Evolutionary conservation across 1,284 basidiomycete species (phyloP).

Genomic region (Inonotus hispidus): DNA sequence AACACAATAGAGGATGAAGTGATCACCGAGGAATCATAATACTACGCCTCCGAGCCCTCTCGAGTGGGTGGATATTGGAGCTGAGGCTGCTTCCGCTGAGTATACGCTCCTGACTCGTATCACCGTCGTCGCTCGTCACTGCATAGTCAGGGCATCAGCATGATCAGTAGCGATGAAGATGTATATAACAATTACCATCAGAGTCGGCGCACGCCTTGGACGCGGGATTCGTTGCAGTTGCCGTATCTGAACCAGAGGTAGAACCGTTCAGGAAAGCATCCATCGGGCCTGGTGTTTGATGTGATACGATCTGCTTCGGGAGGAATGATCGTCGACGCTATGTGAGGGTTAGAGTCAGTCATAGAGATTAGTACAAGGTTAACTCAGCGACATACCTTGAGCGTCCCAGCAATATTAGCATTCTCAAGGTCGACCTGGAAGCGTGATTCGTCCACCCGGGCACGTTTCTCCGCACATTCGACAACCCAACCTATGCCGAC

Average conservation of each 20-base stretch:
- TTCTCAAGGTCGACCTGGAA: constrained; percentile 67
- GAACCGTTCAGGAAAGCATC: constrained; percentile 9
- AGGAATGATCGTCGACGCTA: constrained; percentile 64
- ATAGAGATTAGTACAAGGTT: too few species aligned
- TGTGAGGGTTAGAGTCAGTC: background rate
- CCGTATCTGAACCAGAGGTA: background rate
- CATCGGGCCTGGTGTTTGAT: constrained; percentile 10
- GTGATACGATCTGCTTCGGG: constrained; percentile 46
- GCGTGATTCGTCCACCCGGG: constrained; percentile 57
- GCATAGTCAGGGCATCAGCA: background rate
- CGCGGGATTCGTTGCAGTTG: background rate
- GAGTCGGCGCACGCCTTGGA: constrained; percentile 1
- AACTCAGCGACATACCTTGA: constrained; percentile 46
- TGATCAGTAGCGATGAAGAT: background rate
- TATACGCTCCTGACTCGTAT: background rate
- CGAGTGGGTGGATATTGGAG: constrained; percentile 11
- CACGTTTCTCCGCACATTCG: constrained; percentile 70
- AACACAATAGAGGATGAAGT: background rate
- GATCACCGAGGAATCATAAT: constrained; percentile 5
- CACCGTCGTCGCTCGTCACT: constrained; percentile 5
- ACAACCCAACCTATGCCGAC: constrained; percentile 94
- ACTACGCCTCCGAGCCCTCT: constrained; percentile 11
- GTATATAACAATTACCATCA: constrained; percentile 5
- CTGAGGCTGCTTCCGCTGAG: background rate
- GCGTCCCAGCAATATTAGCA: constrained; percentile 58